A percentile compares a stretch with the other conserved stretches of the same genome.
Evolutionary conservation across 2,329 filamentous ascomycete genomes (phyloP).

Genomic region (Mollisiaceae sp.): DNA sequence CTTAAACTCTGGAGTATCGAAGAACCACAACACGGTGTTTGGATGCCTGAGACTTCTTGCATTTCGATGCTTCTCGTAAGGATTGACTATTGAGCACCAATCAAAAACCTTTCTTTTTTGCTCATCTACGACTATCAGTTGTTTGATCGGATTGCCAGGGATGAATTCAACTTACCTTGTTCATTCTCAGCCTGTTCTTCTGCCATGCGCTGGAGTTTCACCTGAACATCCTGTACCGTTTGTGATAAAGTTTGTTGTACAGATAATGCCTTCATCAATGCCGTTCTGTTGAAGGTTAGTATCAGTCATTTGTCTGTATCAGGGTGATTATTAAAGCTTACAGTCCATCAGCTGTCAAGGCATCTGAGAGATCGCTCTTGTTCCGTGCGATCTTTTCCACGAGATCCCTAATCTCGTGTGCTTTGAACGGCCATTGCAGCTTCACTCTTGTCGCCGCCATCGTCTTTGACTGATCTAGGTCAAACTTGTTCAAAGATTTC

Average conservation of each 20-base stretch:
- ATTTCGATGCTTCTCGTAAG: conserved; percentile 22
- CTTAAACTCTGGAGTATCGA: conserved; percentile 18
- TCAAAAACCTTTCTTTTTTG: conserved; percentile 16
- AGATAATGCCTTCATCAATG: conserved; percentile 22
- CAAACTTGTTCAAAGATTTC: conserved; percentile 21
- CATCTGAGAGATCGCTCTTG: conserved; percentile 20
- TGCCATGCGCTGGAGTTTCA: conserved; percentile 18
- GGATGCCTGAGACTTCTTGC: conserved; percentile 22
- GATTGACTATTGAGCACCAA: conserved; percentile 21
- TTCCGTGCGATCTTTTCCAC: conserved; percentile 23
- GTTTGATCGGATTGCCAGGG: neutral
- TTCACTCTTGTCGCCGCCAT: conserved; percentile 10
- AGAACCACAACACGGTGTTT: conserved; percentile 23
- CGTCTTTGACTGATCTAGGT: conserved; percentile 12
- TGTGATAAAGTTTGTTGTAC: conserved; percentile 11
- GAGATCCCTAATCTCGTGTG: conserved; percentile 21
- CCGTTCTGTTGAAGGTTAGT: conserved; percentile 1
- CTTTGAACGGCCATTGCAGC: conserved; percentile 23
- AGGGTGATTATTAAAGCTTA: neutral
- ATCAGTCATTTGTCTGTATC: neutral
- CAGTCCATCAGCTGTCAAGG: conserved; percentile 22
- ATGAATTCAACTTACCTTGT: conserved; percentile 10
- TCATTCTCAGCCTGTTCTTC: conserved; percentile 23
- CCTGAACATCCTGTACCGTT: conserved; percentile 17
- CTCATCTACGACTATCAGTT: conserved; percentile 12